These are phyloP conservation scores for Solanum pennellii DNA, from an alignment of 257 asterid genomes.

Conservation along the genomic window DNA sequence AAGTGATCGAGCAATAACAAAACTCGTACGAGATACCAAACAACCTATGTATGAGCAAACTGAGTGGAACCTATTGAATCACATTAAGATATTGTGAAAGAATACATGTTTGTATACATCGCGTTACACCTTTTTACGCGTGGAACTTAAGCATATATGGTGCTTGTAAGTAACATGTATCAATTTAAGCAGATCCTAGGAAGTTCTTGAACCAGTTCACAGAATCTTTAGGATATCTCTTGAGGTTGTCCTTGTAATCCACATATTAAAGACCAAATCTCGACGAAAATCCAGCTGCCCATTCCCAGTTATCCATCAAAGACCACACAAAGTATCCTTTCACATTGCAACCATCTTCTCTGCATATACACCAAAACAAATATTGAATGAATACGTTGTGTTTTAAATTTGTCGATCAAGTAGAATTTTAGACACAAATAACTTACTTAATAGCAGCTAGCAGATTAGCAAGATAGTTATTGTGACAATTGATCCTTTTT, in stretches of 20 bases:
- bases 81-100: not conserved
- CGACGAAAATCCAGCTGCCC: constrained; percentile 67
- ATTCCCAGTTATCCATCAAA: constrained; percentile 86
- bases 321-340: constrained; percentile 90
- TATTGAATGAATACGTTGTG: not conserved
- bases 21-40: too few relatives aligned
- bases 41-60: too few relatives aligned
- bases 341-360: constrained; percentile 83
- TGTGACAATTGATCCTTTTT: constrained; percentile 68
- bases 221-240: constrained; percentile 74
- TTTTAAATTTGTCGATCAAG: not conserved
- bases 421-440: not conserved
- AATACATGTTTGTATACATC: not conserved
- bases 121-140: not conserved
- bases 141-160: not conserved
- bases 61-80: not conserved
- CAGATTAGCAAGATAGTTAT: constrained; percentile 52
- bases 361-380: constrained; percentile 9
- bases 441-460: constrained; percentile 63
- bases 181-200: constrained; percentile 20
- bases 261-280: constrained; percentile 81
- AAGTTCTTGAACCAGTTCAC: constrained; percentile 73
- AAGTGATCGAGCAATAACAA: not conserved
- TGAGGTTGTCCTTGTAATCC: constrained; percentile 56
- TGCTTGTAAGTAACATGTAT: not conserved